Evolutionary conservation across 106 monocot genomes (phyloP), one percentile per base, ranked within the genome.

Genomic region (Acorus calamus): DNA sequence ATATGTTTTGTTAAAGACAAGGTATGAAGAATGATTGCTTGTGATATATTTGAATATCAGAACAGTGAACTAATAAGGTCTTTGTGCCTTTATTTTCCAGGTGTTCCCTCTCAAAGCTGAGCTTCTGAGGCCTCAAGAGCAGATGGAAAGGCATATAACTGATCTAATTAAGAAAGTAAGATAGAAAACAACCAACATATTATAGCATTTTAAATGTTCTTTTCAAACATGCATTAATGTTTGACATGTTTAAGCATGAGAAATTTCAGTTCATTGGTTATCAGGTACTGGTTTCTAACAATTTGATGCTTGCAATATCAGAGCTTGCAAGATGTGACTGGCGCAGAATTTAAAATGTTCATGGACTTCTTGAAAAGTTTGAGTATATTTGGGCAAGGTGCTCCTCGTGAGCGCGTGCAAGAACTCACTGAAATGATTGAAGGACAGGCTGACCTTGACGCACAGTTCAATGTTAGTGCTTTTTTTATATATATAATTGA

Each of bases 311-410:
- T 66, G 60, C 14, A 63, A 28, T 66, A 65, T 70, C 78, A 98
- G 96, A 98, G 91, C 68, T 78, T 91, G 57, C 84, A 83, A 79
- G 98, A 99, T 81, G 98, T 99, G 46, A 99, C 98, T 65, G 92
- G 92, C 47, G 82, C 80, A 56, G 98, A 99, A 62, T 99, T 99
- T 69, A 88, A 88, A 73, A 75, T 99, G 65, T 99, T 99, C 62
- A 92, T 99, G 81, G 98, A 92, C 57, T 99, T 99, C 64, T 73
- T 99, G 65, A 86, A 72, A 64, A 88, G 77, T 72, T 88, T 99
- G 69, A 99, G 81, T 58, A 81, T 99, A 64, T 99, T 99, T 84
- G 92, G 85, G 11, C 76, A 77, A 11, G 60, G 57, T 57, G 85
- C 92, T 61, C 81, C 92, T 74, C 71, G 71, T 57, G 98, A 92